A percentile compares a stretch with the other conserved stretches of the same genome.
Conservation (phyloP, 2,329 filamentous ascomycete genomes). For the Venturia carpophila region DNA sequence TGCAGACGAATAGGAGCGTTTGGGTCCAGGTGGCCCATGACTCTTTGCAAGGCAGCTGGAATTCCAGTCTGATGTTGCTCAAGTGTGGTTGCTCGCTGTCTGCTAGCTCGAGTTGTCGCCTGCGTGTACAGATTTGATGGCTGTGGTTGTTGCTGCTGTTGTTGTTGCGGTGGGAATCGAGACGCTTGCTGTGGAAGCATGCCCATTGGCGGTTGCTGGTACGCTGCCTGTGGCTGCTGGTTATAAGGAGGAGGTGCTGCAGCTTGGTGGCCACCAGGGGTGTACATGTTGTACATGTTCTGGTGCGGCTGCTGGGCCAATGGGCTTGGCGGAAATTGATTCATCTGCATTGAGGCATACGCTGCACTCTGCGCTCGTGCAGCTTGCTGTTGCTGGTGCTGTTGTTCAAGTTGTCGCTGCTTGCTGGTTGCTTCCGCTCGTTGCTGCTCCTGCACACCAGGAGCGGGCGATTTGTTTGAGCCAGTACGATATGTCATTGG, state of each 20-base stretch:
- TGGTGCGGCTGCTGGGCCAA: constrained; percentile 45
- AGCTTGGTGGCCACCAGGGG: constrained; percentile 51
- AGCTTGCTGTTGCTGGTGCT: constrained; percentile 39
- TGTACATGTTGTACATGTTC: constrained; percentile 65
- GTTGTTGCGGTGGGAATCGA: constrained; percentile 45
- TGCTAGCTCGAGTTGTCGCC: constrained; percentile 65
- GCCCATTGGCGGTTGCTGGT: constrained; percentile 39
- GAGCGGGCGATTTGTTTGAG: constrained; percentile 78
- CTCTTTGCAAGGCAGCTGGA: constrained; percentile 82
- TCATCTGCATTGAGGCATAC: constrained; percentile 56
- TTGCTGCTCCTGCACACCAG: constrained; percentile 90
- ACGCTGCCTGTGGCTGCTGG: constrained; percentile 48
- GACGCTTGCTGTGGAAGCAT: constrained; percentile 31
- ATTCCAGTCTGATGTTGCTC: constrained; percentile 91
- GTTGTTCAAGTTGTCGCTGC: constrained; percentile 61
- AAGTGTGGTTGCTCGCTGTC: constrained; percentile 92
- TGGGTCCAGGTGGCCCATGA: constrained; percentile 91
- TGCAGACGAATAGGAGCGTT: constrained; percentile 89
- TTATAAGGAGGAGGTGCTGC: constrained; percentile 73
- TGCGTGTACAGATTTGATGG: constrained; percentile 57
- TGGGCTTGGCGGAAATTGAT: constrained; percentile 43
- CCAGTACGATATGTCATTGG: constrained; percentile 93
- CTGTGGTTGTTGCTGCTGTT: constrained; percentile 28
- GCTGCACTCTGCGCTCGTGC: constrained; percentile 51
- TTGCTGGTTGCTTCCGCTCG: constrained; percentile 91